These are phyloP conservation scores for Auriscalpium vulgare DNA, from an alignment of 768 basidiomycete species.

Conservation along the genomic window DNA sequence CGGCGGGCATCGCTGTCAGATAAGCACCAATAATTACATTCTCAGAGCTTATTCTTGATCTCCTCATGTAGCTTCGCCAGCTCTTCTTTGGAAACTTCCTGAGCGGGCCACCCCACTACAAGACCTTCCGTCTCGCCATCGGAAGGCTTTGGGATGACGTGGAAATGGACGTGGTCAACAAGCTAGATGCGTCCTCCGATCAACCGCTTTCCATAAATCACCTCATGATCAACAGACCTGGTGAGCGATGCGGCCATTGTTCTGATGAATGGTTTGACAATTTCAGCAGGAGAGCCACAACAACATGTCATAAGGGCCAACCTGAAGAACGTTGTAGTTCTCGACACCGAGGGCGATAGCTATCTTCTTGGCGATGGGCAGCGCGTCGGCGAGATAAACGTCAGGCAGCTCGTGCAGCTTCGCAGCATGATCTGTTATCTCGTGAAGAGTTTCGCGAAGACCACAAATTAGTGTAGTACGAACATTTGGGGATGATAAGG, in stretches of 20 bases:
- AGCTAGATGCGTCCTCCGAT: slow-evolving; percentile 27
- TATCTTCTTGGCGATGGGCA: slow-evolving; percentile 84
- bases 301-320: slow-evolving; percentile 9
- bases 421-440: slow-evolving; percentile 62
- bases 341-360: slow-evolving; percentile 64
- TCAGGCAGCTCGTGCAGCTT: slow-evolving; percentile 88
- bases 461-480: slow-evolving; percentile 1
- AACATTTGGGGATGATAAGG: slow-evolving; percentile 91
- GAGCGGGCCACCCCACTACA: slow-evolving; percentile 71
- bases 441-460: slow-evolving; percentile 1
- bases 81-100: slow-evolving; percentile 54
- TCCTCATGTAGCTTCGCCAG: slow-evolving; percentile 51
- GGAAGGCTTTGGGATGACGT: slow-evolving; percentile 87
- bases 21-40: too few species aligned
- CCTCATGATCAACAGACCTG: slow-evolving; percentile 16
- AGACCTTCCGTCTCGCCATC: slow-evolving; percentile 61
- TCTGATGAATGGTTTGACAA: slow-evolving; percentile 28
- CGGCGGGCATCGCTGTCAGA: too few species aligned
- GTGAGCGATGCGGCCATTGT: slow-evolving; percentile 59
- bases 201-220: not conserved
- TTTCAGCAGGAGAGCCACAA: not conserved
- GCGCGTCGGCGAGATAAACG: slow-evolving; percentile 65
- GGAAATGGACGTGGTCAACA: slow-evolving; percentile 88
- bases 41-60: slow-evolving; percentile 46
- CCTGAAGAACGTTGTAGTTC: slow-evolving; percentile 85